Evolutionary conservation across 805 yeast genomes (phyloP).

Genomic region (Candida germanica): DNA sequence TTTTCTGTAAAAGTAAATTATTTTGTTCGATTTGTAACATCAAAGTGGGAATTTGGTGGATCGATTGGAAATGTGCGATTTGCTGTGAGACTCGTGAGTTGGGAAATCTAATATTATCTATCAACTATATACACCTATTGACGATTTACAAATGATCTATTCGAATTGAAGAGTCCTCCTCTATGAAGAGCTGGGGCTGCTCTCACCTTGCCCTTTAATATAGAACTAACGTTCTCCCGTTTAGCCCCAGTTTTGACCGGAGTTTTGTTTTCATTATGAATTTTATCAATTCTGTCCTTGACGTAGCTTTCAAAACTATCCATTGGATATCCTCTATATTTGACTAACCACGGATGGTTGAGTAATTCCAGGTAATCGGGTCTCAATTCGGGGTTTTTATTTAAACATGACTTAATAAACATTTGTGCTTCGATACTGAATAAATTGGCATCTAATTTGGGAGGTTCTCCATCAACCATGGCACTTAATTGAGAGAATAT

Average conservation of each 20-base stretch:
- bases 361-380: slow-evolving; percentile 77
- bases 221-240: slow-evolving; percentile 34
- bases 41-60: not conserved
- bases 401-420: slow-evolving; percentile 74
- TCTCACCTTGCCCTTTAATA: slow-evolving; percentile 37
- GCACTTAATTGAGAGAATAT: slow-evolving; percentile 92
- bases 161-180: slow-evolving; percentile 30
- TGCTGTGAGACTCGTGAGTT: no score
- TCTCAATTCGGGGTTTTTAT: slow-evolving; percentile 75
- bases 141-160: slow-evolving; percentile 5
- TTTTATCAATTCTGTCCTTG: slow-evolving; percentile 14
- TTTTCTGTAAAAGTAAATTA: slow-evolving; percentile 77
- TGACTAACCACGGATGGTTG: slow-evolving; percentile 79
- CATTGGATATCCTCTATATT: slow-evolving; percentile 36
- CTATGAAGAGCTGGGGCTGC: slow-evolving; percentile 43
- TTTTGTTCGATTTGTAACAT: slow-evolving; percentile 88
- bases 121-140: slow-evolving; percentile 1
- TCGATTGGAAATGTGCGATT: no score
- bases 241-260: slow-evolving; percentile 15
- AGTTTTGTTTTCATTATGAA: slow-evolving; percentile 12
- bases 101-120: no score
- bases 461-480: slow-evolving; percentile 96
- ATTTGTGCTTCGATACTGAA: slow-evolving; percentile 77
- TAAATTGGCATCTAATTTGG: slow-evolving; percentile 59
- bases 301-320: slow-evolving; percentile 21